Percentiles rank a stretch among this genome's conserved stretches.
These are phyloP conservation scores for Venturia pyrina DNA, from an alignment of 2,329 filamentous ascomycete genomes.

Conservation along the genomic window DNA sequence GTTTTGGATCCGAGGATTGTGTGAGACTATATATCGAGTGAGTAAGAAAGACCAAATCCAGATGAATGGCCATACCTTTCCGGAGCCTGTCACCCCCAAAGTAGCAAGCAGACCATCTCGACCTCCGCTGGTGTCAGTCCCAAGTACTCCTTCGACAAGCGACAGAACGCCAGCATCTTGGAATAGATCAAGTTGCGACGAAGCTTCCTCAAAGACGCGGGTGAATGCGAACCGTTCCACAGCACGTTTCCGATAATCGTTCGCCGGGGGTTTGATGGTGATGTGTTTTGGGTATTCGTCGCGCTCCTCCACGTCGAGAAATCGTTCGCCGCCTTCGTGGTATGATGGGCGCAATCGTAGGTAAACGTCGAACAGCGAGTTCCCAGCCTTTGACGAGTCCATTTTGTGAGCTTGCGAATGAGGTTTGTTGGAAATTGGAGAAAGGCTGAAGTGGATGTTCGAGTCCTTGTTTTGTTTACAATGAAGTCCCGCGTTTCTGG, in stretches of 20 bases:
- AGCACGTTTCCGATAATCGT: conserved; percentile 71
- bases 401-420: neutral
- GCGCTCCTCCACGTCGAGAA: conserved; percentile 61
- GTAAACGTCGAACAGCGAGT: conserved; percentile 72
- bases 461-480: neutral
- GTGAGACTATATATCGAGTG: conserved; percentile 58
- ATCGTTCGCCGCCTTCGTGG: conserved; percentile 47
- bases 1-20: conserved; percentile 84
- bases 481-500: neutral
- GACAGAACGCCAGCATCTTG: conserved; percentile 64
- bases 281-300: conserved; percentile 37
- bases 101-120: conserved; percentile 87
- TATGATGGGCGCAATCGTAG: conserved; percentile 56
- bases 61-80: conserved; percentile 55
- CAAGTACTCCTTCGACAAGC: conserved; percentile 73
- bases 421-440: neutral
- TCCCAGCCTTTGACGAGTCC: neutral
- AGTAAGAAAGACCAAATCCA: neutral
- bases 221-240: conserved; percentile 95
- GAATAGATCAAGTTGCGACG: conserved; percentile 79
- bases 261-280: conserved; percentile 54
- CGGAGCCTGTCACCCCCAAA: conserved; percentile 86
- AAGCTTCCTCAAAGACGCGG: conserved; percentile 78
- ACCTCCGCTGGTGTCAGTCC: conserved; percentile 61
- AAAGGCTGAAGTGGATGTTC: neutral